Evolutionary conservation across 1,284 basidiomycete species (phyloP).

Genomic region (Marasmius oreades): DNA sequence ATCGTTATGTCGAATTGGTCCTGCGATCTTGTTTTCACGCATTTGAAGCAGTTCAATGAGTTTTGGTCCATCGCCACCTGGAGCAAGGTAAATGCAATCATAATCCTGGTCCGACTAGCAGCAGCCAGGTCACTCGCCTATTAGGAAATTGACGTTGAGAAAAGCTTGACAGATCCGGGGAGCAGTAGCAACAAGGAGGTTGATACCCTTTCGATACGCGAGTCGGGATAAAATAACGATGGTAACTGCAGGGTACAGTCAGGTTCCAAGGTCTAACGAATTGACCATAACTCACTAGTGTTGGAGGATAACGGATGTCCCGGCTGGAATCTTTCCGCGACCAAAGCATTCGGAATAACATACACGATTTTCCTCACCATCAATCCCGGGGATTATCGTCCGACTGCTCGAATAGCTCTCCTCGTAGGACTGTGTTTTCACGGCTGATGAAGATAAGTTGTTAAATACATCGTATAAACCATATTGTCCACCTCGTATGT

Average conservation of each 20-base stretch:
- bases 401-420: constrained; percentile 58
- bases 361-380: constrained; percentile 66
- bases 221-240: constrained; percentile 95
- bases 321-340: constrained; percentile 84
- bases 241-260: constrained; percentile 57
- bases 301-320: constrained; percentile 45
- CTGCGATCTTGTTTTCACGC: constrained; percentile 89
- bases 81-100: neutral
- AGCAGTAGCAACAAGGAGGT: constrained; percentile 89
- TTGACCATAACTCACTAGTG: constrained; percentile 46
- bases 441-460: constrained; percentile 43
- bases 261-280: neutral
- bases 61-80: constrained; percentile 94
- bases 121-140: constrained; percentile 52
- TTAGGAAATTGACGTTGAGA: constrained; percentile 83
- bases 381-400: constrained; percentile 39
- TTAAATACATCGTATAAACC: neutral
- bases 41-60: constrained; percentile 94
- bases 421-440: constrained; percentile 93
- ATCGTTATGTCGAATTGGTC: constrained; percentile 76
- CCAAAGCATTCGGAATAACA: constrained; percentile 95
- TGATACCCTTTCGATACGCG: constrained; percentile 96
- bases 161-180: constrained; percentile 86
- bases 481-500: constrained; percentile 79
- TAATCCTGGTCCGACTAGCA: neutral